phyloP scores from a whole-genome alignment of 2,329 filamentous ascomycete genomes.

The Phialophora tarda region DNA sequence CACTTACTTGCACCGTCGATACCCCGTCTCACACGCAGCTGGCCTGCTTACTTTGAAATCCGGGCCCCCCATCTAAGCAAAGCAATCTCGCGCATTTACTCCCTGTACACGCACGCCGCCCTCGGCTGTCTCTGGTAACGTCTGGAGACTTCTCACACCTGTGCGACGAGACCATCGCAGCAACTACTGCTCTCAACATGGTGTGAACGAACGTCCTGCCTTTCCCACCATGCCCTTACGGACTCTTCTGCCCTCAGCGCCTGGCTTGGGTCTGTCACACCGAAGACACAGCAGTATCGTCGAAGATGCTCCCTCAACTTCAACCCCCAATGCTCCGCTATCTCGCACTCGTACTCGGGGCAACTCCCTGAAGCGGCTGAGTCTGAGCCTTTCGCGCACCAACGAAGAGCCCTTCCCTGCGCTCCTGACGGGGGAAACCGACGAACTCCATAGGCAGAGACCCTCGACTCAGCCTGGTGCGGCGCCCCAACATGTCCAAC shows the following conservation, averaged over 20 bases:
- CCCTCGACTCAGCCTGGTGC: slow-evolving; percentile 5
- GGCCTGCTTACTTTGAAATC: slow-evolving; percentile 31
- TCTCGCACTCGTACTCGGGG: slow-evolving; percentile 25
- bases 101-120: slow-evolving; percentile 14
- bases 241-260: slow-evolving; percentile 28
- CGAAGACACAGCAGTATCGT: slow-evolving; percentile 32
- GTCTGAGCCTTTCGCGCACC: slow-evolving; percentile 34
- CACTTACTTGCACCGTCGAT: slow-evolving; percentile 1
- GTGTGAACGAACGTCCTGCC: slow-evolving; percentile 14
- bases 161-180: slow-evolving; percentile 16
- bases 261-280: slow-evolving; percentile 25
- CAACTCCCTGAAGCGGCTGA: slow-evolving; percentile 35
- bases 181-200: slow-evolving; percentile 24
- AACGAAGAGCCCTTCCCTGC: slow-evolving; percentile 32
- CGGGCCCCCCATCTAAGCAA: slow-evolving; percentile 20
- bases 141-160: neutral
- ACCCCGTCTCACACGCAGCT: slow-evolving; percentile 23
- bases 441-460: slow-evolving; percentile 14
- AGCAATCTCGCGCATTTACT: slow-evolving; percentile 13
- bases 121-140: neutral
- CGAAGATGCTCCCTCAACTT: slow-evolving; percentile 22
- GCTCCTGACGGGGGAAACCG: slow-evolving; percentile 30
- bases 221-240: slow-evolving; percentile 30
- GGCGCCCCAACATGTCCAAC: slow-evolving; percentile 5
- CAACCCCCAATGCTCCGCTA: slow-evolving; percentile 4